Evolutionary conservation across 108 stramenopile genomes (phyloP).

Genomic region (Cyclotella atomus): DNA sequence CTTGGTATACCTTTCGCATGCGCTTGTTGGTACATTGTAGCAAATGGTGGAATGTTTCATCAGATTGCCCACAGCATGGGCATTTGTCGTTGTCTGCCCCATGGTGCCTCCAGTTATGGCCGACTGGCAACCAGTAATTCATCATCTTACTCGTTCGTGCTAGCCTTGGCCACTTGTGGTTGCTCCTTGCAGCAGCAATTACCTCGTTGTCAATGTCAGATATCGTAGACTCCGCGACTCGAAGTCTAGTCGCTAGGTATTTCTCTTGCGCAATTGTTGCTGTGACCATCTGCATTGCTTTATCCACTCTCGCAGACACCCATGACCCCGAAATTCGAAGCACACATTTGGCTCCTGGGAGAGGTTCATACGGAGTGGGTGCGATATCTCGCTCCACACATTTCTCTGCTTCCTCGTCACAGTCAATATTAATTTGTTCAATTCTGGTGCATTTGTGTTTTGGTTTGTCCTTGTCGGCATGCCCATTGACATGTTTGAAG

Average conservation of each 20-base stretch:
- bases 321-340: not conserved
- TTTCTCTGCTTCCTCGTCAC: not conserved
- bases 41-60: conserved; percentile 1
- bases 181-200: not conserved
- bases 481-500: not conserved
- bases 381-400: not conserved
- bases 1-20: not conserved
- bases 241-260: not conserved
- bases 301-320: not conserved
- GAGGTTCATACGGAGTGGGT: not conserved
- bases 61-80: not conserved
- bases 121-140: not conserved
- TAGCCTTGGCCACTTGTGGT: not conserved
- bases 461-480: not conserved
- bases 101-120: not conserved
- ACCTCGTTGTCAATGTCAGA: not conserved
- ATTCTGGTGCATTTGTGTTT: not conserved
- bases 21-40: not conserved
- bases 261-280: no score
- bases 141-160: not conserved
- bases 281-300: not conserved
- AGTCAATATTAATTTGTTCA: not conserved
- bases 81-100: not conserved
- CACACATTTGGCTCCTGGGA: not conserved
- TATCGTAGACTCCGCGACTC: not conserved